Base-by-base conservation (phyloP, 2,329 filamentous ascomycete species). In the Arthrobotrys pseudoclavata region DNA sequence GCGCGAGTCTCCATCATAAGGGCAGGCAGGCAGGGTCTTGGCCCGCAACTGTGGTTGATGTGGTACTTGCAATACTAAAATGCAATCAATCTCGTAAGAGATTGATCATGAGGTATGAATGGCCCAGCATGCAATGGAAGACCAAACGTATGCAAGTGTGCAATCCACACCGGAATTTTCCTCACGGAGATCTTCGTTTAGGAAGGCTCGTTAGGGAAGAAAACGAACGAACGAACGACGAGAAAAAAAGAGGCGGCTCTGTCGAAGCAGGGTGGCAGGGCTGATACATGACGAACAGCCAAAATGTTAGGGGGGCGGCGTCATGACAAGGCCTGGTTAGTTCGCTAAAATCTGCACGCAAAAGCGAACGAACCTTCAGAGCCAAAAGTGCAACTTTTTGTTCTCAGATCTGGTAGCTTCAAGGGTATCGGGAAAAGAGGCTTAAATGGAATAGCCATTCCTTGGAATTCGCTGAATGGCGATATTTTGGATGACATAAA, bases 71-170 rank as follows among this genome's bases (percentile, higher is more conserved):
- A 76, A 77, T 70, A 55, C 68, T 71, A 70, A n/a, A 76, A 61
- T 70, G 53, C 74, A 77, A 77, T 77, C 74, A 77, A 77, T 71
- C 67, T 76, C 62, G 67, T 77, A 70, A 67, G 61, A 71, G 34
- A 71, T 77, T 77, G 74, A 77, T 77, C 74, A 77, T 71, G 67
- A 77, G 74, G 37, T 40, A 40, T 40, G 37, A 40, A 13, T 9
- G 37, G 37, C 37, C 37, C 67, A 45, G 57, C 52, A 66, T 76
- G 67, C 62, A 77, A 40, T 57, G 47, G 45, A 71, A 47, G 61
- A 70, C 67, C 34, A 71, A 77, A 77, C 74, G 42, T 69, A 68
- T 71, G 72, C 72, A 70, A 29, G 69, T 74, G 24, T 22, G 31
- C 31, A 24, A 24, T 24, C 57, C 71, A 63, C 71, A 62, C 37